Evolutionary conservation across 768 basidiomycete species (phyloP), one percentile per base, ranked within the genome.

Genomic region (Phanerodontia chrysosporium): DNA sequence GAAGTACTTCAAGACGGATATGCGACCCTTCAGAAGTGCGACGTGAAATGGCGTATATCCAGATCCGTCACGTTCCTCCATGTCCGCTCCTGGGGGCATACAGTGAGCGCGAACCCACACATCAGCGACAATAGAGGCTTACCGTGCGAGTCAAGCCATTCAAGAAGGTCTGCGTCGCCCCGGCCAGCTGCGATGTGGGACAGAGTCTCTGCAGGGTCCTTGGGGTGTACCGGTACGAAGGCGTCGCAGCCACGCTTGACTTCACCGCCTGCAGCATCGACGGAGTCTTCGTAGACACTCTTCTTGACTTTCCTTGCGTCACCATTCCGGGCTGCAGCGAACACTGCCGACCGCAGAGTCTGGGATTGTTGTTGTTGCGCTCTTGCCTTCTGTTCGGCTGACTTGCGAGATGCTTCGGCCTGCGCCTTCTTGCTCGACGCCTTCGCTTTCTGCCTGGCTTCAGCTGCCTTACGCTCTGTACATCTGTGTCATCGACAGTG

Each of bases 91-190:
- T 91, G 61, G 45, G 18, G 55, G 63, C 46, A 45, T 48, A 18
- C 21, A 21, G 13, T 53, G 1, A 53, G 25, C 9, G 21, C 13
- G 22, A 24, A 25, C 52, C 12, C 21, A 21, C 22, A 27, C 27
- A 57, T 69, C 63, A 54, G 57, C 7, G 54, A 63, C 49, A 42
- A 56, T 52, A 72, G n/a, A n/a, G n/a, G n/a, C 83, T 64, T 65
- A 90, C 90, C 83, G 68, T 91, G 89, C 4, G 80, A 76, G 71
- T 86, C 81, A 13, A 92, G 79, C 88, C 89, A 91, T 64, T 81
- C 70, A 8, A 87, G 77, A 55, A 92, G 71, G 22, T 79, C 80
- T 7, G 72, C 63, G 71, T 90, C 80, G 10, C 83, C 85, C 56
- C 76, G 74, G 56, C 69, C 72, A 2, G 80, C 77, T 52, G 82